Base-by-base conservation (phyloP, 1,284 basidiomycete species). In the Xerocomus cyaneibrunnescens region DNA sequence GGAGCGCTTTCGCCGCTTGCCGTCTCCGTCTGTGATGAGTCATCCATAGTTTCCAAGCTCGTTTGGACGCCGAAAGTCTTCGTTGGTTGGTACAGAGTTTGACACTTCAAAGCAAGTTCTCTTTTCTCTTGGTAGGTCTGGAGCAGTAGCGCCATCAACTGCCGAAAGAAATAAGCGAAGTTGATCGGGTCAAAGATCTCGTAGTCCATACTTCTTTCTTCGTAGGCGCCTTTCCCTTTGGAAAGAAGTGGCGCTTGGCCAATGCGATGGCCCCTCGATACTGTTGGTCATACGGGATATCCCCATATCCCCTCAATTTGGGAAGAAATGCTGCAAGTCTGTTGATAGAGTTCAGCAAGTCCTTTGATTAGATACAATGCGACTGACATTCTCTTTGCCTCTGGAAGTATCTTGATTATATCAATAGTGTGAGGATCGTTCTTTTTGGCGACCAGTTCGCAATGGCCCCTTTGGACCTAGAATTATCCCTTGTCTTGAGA, bases 271-370 rank as follows among this genome's bases (percentile, higher is more conserved):
- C 62, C 13, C 63, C 66, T 25, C 61, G 65, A 32, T 66, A 66
- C 42, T 65, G 55, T 38, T 56, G 48, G 13, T 64, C 61, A 10
- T 68, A 66, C 2, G 65, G 59, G 3, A 66, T 54, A 28, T 69
- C 53, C 9, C 65, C 66, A 16, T 66, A 69, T 32, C 65, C 65
- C 41, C 65, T 62, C 28, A 65, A 30, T 36, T 68, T 69, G 2
- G 66, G 66, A 44, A 65, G 63, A 41, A 65, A 67, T 14, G 61
- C 45, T 16, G 62, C 56, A n/a, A 69, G 61, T 50, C 64, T 65
- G 35, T 51, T n/a, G 31, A 43, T 13, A 14, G 3, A 25, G n/a
- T 35, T 61, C 28, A 61, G 46, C 22, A 0, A 39, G 36, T 28
- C 17, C 16, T 7, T n/a, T 17, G 9, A 35, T 25, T 12, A 27